phyloP scores from a whole-genome alignment of 345 rosid genomes.

The Salix viminalis region DNA sequence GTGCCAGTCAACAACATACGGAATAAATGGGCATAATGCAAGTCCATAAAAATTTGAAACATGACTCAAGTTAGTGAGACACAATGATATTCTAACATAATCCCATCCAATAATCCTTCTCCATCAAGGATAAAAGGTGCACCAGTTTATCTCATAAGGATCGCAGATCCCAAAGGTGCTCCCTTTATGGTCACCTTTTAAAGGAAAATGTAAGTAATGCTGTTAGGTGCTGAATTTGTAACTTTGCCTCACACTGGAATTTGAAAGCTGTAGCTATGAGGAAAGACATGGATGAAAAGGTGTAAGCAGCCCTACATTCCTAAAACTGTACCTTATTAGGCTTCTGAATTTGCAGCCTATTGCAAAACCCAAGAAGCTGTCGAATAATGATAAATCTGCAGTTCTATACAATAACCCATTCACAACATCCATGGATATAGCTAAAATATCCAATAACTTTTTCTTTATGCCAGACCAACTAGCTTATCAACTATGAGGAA shows the following conservation, averaged over 20 bases:
- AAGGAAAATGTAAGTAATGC: background rate
- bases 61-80: background rate
- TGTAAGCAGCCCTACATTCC: background rate
- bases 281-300: background rate
- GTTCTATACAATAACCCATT: background rate
- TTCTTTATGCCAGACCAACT: background rate
- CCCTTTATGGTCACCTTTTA: background rate
- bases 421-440: background rate
- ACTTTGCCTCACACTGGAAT: background rate
- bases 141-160: background rate
- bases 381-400: background rate
- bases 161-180: background rate
- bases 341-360: background rate
- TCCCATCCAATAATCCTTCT: background rate
- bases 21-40: background rate
- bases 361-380: background rate
- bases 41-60: background rate
- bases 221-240: background rate
- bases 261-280: background rate
- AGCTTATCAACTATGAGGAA: background rate
- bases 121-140: background rate
- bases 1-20: background rate
- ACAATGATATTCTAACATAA: no score
- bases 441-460: background rate
- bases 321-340: background rate